phyloP scores from a whole-genome alignment of 257 asterid species.

The Anisodus tanguticus region DNA sequence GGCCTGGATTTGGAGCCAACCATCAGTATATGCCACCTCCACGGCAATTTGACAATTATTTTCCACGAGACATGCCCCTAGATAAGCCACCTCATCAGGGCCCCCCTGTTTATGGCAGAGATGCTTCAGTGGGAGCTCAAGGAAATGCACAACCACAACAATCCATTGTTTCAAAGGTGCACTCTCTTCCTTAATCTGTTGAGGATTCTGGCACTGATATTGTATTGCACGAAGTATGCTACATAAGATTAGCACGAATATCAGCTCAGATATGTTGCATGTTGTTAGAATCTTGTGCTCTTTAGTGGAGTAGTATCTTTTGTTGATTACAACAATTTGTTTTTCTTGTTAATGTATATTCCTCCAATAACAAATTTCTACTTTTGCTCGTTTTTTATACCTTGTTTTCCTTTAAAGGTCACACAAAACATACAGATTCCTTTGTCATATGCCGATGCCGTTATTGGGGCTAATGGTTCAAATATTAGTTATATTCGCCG shows the following conservation, averaged over 20 bases:
- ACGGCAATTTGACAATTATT: slow-evolving; percentile 69
- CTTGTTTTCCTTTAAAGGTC: slow-evolving; percentile 50
- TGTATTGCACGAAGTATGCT: not conserved
- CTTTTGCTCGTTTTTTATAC: not conserved
- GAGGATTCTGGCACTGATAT: not conserved
- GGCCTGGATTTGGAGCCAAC: slow-evolving; percentile 56
- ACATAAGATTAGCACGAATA: not conserved
- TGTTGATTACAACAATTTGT: not conserved
- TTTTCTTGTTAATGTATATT: not conserved
- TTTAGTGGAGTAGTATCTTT: not conserved
- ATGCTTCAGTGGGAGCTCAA: slow-evolving; percentile 55
- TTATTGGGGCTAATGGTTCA: slow-evolving; percentile 82
- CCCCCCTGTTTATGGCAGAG: slow-evolving; percentile 62
- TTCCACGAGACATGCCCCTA: slow-evolving; percentile 64
- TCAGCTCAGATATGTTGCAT: not conserved
- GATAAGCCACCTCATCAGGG: slow-evolving; percentile 65
- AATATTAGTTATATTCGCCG: slow-evolving; percentile 92
- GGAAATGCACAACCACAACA: slow-evolving; percentile 64
- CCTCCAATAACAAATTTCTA: not conserved
- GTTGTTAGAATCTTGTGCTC: not conserved
- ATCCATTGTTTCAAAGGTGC: slow-evolving; percentile 75
- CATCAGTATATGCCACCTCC: slow-evolving; percentile 61
- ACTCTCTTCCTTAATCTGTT: slow-evolving; percentile 11
- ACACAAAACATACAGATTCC: slow-evolving; percentile 85
- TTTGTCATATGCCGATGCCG: slow-evolving; percentile 79